Conservation (phyloP, 495 filamentous ascomycete genomes). For the Glarea lozoyensis region DNA sequence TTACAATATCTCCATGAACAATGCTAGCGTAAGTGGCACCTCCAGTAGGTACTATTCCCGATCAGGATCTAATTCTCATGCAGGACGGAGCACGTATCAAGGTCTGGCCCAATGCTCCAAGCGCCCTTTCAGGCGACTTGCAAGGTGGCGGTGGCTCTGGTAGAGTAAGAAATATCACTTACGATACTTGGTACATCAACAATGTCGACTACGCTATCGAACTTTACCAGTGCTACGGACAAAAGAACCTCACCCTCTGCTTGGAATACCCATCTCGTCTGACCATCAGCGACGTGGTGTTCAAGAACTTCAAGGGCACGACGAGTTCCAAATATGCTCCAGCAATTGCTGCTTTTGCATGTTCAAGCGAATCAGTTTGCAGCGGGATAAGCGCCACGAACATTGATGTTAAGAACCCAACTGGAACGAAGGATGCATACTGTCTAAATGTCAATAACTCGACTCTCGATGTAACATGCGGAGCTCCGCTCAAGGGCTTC, state of each 20-base stretch:
- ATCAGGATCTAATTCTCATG: not conserved
- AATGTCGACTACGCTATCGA: constrained; percentile 60
- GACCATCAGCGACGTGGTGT: constrained; percentile 46
- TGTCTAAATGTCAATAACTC: constrained; percentile 44
- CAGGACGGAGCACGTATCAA: constrained; percentile 61
- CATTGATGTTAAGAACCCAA: constrained; percentile 44
- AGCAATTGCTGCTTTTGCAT: constrained; percentile 45
- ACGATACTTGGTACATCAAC: constrained; percentile 42
- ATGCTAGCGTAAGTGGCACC: constrained; percentile 34
- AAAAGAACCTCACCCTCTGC: constrained; percentile 53
- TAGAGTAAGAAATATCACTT: constrained; percentile 39
- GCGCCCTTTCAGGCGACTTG: constrained; percentile 43
- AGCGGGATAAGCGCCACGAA: constrained; percentile 39
- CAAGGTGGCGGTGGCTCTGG: constrained; percentile 54
- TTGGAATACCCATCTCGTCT: constrained; percentile 46
- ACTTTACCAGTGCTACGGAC: constrained; percentile 58
- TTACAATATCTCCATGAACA: constrained; percentile 58
- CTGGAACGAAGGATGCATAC: constrained; percentile 36
- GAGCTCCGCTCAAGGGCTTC: not conserved
- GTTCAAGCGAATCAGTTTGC: constrained; percentile 44
- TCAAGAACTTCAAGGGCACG: constrained; percentile 44
- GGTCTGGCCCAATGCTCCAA: constrained; percentile 51
- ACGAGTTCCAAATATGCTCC: constrained; percentile 44
- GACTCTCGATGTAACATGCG: constrained; percentile 36
- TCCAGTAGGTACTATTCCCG: not conserved